Evolutionary conservation across 371 early-diverging fungal species (phyloP).

Genomic region (Actinomortierella wolfii): DNA sequence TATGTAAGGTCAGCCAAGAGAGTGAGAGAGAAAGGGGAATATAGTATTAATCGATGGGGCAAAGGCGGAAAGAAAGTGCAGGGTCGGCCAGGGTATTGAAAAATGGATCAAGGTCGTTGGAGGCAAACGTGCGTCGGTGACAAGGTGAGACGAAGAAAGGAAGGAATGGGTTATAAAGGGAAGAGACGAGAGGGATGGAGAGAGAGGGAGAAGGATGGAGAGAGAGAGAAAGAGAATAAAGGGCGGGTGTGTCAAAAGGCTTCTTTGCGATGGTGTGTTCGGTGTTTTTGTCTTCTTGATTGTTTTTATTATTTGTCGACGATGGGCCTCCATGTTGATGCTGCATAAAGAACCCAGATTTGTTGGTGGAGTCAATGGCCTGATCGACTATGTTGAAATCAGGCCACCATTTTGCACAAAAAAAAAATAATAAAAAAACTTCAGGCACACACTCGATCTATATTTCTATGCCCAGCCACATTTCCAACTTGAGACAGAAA

Average conservation of each 20-base stretch:
- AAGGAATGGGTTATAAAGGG: slow-evolving; percentile 3
- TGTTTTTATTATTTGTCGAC: neutral
- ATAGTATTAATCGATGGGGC: neutral
- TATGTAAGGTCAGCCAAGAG: too few relatives aligned
- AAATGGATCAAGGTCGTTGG: too few relatives aligned
- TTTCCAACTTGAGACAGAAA: neutral
- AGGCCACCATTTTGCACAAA: too few relatives aligned
- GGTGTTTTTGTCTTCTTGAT: neutral
- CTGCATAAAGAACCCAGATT: too few relatives aligned
- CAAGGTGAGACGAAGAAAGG: neutral
- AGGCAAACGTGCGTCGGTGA: too few relatives aligned
- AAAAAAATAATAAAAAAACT: too few relatives aligned
- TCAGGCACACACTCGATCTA: neutral
- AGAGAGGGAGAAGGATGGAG: neutral
- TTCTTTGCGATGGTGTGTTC: too few relatives aligned
- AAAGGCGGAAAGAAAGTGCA: neutral
- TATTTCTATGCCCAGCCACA: neutral
- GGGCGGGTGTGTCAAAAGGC: neutral
- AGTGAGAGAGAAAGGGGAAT: neutral
- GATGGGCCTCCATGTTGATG: too few relatives aligned
- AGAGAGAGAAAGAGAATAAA: slow-evolving; percentile 4
- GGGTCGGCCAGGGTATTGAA: too few relatives aligned
- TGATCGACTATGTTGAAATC: too few relatives aligned
- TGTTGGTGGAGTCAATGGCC: neutral
- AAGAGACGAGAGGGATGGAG: neutral